Evolutionary conservation across 78 protist genomes (phyloP), one percentile per base, ranked within the genome.

Genomic region (Cavenderia fasciculata): DNA sequence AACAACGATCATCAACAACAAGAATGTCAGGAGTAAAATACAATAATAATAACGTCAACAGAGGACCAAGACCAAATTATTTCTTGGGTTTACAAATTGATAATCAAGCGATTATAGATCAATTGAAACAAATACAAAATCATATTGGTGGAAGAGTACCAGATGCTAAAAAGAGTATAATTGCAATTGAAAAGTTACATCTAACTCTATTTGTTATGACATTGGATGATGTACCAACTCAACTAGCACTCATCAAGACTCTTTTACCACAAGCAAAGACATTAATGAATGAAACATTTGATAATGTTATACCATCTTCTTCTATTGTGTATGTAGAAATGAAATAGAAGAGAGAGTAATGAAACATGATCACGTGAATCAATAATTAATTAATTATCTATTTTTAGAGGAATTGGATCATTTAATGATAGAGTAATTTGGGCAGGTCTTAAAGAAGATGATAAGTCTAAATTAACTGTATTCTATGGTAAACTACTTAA

Each of bases 141-240:
- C 21, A 38, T n/a, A 14, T 77, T 3, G 25, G 4, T 40, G n/a
- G 19, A 40, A 61, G 43, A 33, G 21, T 19, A 2, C 5, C n/a
- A 31, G 8, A n/a, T 41, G 40, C 49, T 16, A 36, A 16, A 19
- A 46, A 38, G 47, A 40, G 19, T 62, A 18, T 77, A 5, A 61
- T 23, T 25, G 5, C 74, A 29, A 6, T 61, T 34, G 61, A 61
- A 11, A 77, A 77, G 69, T 77, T 63, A 36, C 87, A 77, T 49
- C 31, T 77, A 0, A 77, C 87, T 14, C 54, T 77, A 25, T 77
- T 77, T 77, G 87, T 77, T 6, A 77, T 77, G 87, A 56, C 68
- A 21, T 44, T 77, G 5, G 38, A n/a, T 38, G 65, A 72, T 19
- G 51, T 19, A 5, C 43, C 6, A 14, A 33, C 31, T 11, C 63